Percentiles rank a stretch among this genome's conserved stretches.
Conservation (phyloP, 2,329 filamentous ascomycete species). For the Colletotrichum sp. region DNA sequence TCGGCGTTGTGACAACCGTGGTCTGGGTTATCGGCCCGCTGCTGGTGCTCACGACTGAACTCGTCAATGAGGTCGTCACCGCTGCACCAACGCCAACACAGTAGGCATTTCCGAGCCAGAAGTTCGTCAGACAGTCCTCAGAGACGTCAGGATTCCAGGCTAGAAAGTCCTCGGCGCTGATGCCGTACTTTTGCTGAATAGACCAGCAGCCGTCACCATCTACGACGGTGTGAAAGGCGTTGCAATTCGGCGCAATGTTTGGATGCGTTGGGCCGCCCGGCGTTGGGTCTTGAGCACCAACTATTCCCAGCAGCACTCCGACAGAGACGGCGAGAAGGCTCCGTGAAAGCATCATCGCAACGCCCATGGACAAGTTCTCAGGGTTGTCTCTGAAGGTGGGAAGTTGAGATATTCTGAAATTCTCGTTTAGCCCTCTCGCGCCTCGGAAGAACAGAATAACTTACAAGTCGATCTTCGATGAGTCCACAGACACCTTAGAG, state of each 20-base stretch:
- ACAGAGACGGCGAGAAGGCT: not conserved
- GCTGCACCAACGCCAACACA: not conserved
- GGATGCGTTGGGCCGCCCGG: not conserved
- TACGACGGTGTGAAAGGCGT: slow-evolving; percentile 21
- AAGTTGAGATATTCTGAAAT: not conserved
- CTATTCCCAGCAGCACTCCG: not conserved
- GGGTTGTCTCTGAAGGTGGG: not conserved
- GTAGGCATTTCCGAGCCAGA: slow-evolving; percentile 16
- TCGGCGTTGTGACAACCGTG: not conserved
- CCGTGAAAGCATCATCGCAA: not conserved
- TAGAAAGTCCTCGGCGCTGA: slow-evolving; percentile 29
- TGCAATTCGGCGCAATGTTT: slow-evolving; percentile 16
- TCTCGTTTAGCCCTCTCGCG: not conserved
- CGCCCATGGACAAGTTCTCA: not conserved
- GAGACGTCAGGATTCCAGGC: slow-evolving; percentile 31
- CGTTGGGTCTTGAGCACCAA: not conserved
- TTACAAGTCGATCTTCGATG: not conserved
- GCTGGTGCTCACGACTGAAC: not conserved
- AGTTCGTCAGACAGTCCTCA: slow-evolving; percentile 29
- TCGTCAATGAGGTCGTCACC: not conserved
- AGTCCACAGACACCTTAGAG: not conserved
- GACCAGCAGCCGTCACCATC: slow-evolving; percentile 22
- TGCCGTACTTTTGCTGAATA: slow-evolving; percentile 21
- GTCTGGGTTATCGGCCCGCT: not conserved
- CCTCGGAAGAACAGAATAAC: not conserved